Base-by-base conservation (phyloP, 2,329 filamentous ascomycete species). In the Orbilia blumenaviensis region DNA sequence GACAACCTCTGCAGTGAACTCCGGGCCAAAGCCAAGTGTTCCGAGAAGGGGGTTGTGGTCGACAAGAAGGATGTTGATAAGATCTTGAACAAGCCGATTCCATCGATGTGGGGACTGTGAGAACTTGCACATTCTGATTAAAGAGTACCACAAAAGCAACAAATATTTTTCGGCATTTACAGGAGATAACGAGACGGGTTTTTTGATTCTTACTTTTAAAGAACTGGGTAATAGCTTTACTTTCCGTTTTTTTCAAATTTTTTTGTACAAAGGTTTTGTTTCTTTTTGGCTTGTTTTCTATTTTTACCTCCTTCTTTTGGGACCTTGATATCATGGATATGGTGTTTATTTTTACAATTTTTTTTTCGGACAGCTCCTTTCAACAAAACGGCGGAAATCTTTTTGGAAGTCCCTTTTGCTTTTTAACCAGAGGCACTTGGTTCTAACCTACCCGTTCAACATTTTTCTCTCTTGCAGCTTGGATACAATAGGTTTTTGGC, bases 11-110 rank as follows among this genome's bases (percentile, higher is more conserved):
- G 95, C 84, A 91, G 91, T 3, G 94, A 99, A 82, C 88, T 99
- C 12, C 92, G 94, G 78, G 92, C 94, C 82, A 99, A 99, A 85
- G 95, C 95, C 71, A 95, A 94, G 82, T 99, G 95, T 83, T 96
- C 93, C 0, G 92, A 96, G 79, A 91, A 87, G 16, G 94, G 95
- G 14, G 92, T 96, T 10, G 92, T 97, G 16, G 92, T 99, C 23
- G 91, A 93, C 77, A 90, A 96, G 84, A 89, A 89, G 66, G 94
- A 98, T 80, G 96, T 98, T 80, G 91, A 97, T 25, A 68, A 63
- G 34, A 76, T 76, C 36, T 41, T 76, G 58, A 76, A 76, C 64
- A 76, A 76, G 72, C 72, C 72, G 25, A 58, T 76, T 66, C 72
- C 72, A 44, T 76, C 72, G 14, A 69, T 76, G 72, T 76, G 72